Evolutionary conservation across 371 early-diverging fungal species (phyloP), one percentile per base, ranked within the genome.

Genomic region (Smittium culicis): DNA sequence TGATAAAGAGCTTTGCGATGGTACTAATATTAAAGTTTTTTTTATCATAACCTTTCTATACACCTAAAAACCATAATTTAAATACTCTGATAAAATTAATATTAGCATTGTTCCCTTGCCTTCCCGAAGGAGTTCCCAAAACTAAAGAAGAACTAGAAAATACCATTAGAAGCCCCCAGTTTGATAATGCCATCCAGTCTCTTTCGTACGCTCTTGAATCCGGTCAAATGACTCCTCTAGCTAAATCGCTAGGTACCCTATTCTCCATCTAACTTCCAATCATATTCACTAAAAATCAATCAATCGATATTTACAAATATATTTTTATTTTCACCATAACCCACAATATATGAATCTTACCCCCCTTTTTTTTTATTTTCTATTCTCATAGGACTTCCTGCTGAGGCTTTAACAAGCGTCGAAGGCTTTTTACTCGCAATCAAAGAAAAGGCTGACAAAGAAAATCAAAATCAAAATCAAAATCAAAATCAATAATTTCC

Each of bases 381-480:
- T 59, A 59, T 14, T 63, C n/a, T 27, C 14, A 33, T 63, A 63
- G 86, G 86, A 1, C 71, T 87, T 16, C 82, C 73, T 54, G 74
- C 85, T 0, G 75, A 81, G 34, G 83, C 86, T 11, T 82, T 82
- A 31, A 75, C 77, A 73, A 80, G 86, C 35, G 85, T 88, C 1
- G 84, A 81, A 56, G 83, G 85, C 0, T 87, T 89, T 68, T 73
- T 89, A 61, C 70, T 74, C 0, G 86, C 86, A 2, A 80, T 86
- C 66, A 79, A 82, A 67, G 77, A 80, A 55, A 84, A 87, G 73
- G 20, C 20, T 20, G 11, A 45, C 45, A 5, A 20, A 45, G 45
- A 45, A 45, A 45, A 45, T 20, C 45, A 45, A 45, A 11, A 45
- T n/a, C n/a, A n/a, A n/a, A n/a, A n/a, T n/a, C n/a, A n/a, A n/a